Conservation (phyloP, 257 asterid genomes). For the Gentiana straminea region DNA sequence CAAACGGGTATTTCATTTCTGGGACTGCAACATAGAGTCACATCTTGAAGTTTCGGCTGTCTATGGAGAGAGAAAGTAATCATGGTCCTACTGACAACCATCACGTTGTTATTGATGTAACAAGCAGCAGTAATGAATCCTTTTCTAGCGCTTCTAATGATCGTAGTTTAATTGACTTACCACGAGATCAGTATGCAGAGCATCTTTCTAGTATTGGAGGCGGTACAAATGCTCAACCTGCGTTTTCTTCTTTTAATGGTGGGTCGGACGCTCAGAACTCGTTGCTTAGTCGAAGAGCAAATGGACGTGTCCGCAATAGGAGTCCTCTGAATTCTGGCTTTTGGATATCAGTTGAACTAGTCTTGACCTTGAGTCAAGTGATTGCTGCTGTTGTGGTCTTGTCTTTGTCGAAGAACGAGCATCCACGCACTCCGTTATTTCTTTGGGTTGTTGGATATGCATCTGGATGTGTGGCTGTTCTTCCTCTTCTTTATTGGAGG, state of each 20-base stretch:
- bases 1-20: constrained; percentile 54
- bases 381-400: constrained; percentile 70
- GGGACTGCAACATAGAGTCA: constrained; percentile 53
- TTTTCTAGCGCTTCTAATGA: constrained; percentile 47
- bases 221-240: constrained; percentile 40
- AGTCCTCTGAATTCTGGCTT: constrained; percentile 74
- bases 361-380: constrained; percentile 71
- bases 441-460: constrained; percentile 87
- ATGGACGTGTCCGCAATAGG: constrained; percentile 52
- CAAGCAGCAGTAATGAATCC: constrained; percentile 45
- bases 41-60: constrained; percentile 33
- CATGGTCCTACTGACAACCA: constrained; percentile 27
- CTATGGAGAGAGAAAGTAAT: constrained; percentile 59
- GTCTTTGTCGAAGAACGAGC: constrained; percentile 64
- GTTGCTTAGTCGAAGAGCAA: constrained; percentile 56
- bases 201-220: constrained; percentile 56
- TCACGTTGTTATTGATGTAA: constrained; percentile 41
- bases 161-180: constrained; percentile 31
- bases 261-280: constrained; percentile 52
- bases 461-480: constrained; percentile 72
- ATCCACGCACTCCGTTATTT: constrained; percentile 69
- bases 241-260: constrained; percentile 32
- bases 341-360: constrained; percentile 78
- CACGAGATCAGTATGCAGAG: constrained; percentile 38
- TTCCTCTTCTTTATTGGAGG: constrained; percentile 91